These are phyloP conservation scores for Infundibulicybe gibba DNA, from an alignment of 768 basidiomycete species.

Conservation along the genomic window DNA sequence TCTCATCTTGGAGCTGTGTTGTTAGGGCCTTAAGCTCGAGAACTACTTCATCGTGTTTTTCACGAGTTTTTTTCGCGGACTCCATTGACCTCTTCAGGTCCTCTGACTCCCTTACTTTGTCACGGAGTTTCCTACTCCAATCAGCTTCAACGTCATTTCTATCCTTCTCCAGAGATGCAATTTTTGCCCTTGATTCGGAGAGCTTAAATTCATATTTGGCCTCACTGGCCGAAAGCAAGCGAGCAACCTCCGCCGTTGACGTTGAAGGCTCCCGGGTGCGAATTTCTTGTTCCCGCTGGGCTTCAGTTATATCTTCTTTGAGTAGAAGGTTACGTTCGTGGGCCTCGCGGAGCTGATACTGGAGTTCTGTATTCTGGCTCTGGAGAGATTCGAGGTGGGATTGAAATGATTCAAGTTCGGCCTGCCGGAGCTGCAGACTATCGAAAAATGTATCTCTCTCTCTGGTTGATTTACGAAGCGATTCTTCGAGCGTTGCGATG, in stretches of 20 bases:
- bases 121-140: slow-evolving; percentile 81
- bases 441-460: slow-evolving; percentile 86
- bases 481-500: slow-evolving; percentile 67
- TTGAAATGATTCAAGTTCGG: slow-evolving; percentile 83
- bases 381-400: slow-evolving; percentile 72
- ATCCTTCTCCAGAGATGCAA: slow-evolving; percentile 73
- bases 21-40: slow-evolving; percentile 53
- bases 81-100: slow-evolving; percentile 59
- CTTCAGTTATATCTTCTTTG: slow-evolving; percentile 65
- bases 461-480: slow-evolving; percentile 60
- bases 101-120: slow-evolving; percentile 77
- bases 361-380: slow-evolving; percentile 77
- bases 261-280: slow-evolving; percentile 38
- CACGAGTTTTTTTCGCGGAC: slow-evolving; percentile 52
- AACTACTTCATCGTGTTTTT: slow-evolving; percentile 52
- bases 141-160: slow-evolving; percentile 84
- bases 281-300: slow-evolving; percentile 54
- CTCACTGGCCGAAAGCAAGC: slow-evolving; percentile 71
- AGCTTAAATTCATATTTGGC: slow-evolving; percentile 74
- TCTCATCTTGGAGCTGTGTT: slow-evolving; percentile 43
- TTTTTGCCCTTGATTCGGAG: slow-evolving; percentile 62
- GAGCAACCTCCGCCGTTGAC: slow-evolving; percentile 65
- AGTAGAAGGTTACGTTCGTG: slow-evolving; percentile 70
- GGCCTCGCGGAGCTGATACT: slow-evolving; percentile 82
- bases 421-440: slow-evolving; percentile 82